Conservation (phyloP, 148 eudicot genomes). For the Fallopia convolvulus region DNA sequence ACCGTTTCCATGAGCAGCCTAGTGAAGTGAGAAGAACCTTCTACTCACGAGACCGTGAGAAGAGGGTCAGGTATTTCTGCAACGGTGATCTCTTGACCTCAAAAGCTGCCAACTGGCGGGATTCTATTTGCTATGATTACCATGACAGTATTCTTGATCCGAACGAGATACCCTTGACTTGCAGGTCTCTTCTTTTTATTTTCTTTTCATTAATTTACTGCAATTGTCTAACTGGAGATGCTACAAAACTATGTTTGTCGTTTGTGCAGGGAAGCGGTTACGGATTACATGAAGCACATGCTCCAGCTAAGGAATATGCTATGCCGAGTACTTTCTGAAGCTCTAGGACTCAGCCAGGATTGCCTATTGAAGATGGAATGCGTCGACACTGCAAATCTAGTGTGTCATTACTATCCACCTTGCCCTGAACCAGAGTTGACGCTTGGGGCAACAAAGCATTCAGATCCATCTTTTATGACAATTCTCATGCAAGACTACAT, state of each 20-base stretch:
- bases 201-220: neutral
- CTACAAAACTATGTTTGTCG: neutral
- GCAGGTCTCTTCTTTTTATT: slow-evolving; percentile 17
- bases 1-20: slow-evolving; percentile 11
- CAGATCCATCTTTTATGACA: slow-evolving; percentile 23
- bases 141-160: slow-evolving; percentile 24
- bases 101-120: slow-evolving; percentile 36
- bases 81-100: slow-evolving; percentile 17
- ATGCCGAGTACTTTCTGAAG: slow-evolving; percentile 15
- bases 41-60: slow-evolving; percentile 9
- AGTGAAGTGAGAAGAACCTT: slow-evolving; percentile 4
- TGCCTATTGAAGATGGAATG: slow-evolving; percentile 17
- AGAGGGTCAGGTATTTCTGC: slow-evolving; percentile 25
- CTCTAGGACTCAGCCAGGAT: slow-evolving; percentile 19
- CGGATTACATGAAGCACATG: slow-evolving; percentile 17
- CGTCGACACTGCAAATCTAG: slow-evolving; percentile 6
- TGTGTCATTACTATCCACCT: slow-evolving; percentile 22
- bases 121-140: slow-evolving; percentile 25
- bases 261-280: slow-evolving; percentile 18
- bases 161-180: slow-evolving; percentile 18
- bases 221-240: neutral
- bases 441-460: slow-evolving; percentile 18
- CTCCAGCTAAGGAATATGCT: slow-evolving; percentile 16
- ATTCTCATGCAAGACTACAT: slow-evolving; percentile 18
- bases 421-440: slow-evolving; percentile 25